Evolutionary conservation across 305 asterid species (phyloP).

Genomic region (Withania somnifera): DNA sequence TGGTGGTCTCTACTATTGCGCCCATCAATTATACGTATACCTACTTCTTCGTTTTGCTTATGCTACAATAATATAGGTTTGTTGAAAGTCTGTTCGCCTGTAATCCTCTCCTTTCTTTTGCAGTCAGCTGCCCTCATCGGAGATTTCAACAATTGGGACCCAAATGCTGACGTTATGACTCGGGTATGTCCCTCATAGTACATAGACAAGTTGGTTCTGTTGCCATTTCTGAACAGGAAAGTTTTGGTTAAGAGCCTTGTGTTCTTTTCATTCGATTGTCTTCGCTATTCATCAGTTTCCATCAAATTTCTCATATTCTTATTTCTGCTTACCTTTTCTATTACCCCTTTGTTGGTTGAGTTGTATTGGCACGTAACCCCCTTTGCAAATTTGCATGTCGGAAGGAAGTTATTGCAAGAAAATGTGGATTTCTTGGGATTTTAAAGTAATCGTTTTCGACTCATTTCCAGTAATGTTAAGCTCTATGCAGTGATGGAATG

Average conservation of each 20-base stretch:
- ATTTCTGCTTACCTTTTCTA: neutral
- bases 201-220: neutral
- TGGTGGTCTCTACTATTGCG: neutral
- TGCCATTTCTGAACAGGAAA: neutral
- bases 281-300: neutral
- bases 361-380: neutral
- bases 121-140: conserved; percentile 91
- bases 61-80: neutral
- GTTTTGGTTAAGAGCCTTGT: neutral
- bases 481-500: neutral
- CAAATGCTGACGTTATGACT: conserved; percentile 89
- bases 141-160: conserved; percentile 97
- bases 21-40: neutral
- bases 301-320: neutral
- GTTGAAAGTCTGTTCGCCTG: neutral
- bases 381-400: neutral
- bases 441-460: neutral
- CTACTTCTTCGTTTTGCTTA: neutral
- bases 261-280: neutral
- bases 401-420: neutral
- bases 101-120: conserved; percentile 14
- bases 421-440: neutral
- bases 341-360: neutral
- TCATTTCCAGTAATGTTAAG: neutral
- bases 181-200: conserved; percentile 36